These are phyloP conservation scores for Venturia effusa DNA, from an alignment of 2,329 filamentous ascomycete species.

Conservation along the genomic window DNA sequence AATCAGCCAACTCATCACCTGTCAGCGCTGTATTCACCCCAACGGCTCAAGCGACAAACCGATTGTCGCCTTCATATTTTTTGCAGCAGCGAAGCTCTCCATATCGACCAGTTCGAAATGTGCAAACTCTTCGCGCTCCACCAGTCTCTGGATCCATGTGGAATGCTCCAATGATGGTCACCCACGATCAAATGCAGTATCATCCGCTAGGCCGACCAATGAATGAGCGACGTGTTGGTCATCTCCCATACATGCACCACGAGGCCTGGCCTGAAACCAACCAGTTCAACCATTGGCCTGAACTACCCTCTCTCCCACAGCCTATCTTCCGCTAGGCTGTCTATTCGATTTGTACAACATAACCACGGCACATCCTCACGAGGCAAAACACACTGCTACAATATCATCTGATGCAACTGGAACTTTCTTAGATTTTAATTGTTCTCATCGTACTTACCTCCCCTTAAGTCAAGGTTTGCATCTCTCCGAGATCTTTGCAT, in stretches of 20 bases:
- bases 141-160: slow-evolving; percentile 61
- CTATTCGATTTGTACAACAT: neutral
- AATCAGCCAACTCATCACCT: slow-evolving; percentile 52
- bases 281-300: slow-evolving; percentile 28
- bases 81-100: slow-evolving; percentile 82
- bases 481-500: neutral
- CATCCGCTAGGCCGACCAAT: slow-evolving; percentile 36
- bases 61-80: slow-evolving; percentile 79
- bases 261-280: slow-evolving; percentile 27
- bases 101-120: slow-evolving; percentile 80
- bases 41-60: slow-evolving; percentile 51
- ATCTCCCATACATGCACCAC: slow-evolving; percentile 32
- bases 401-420: neutral
- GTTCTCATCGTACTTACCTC: neutral
- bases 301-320: neutral
- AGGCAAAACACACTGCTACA: neutral
- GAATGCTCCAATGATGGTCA: slow-evolving; percentile 31
- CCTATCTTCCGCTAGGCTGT: slow-evolving; percentile 2
- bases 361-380: neutral
- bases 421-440: neutral
- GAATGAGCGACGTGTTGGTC: slow-evolving; percentile 30
- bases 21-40: slow-evolving; percentile 50
- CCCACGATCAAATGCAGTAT: slow-evolving; percentile 40
- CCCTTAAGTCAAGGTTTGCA: neutral
- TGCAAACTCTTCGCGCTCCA: slow-evolving; percentile 84